A percentile compares a stretch with the other conserved stretches of the same genome.
These are phyloP conservation scores for Penicillium manginii DNA, from an alignment of 495 filamentous ascomycete species.

Conservation along the genomic window DNA sequence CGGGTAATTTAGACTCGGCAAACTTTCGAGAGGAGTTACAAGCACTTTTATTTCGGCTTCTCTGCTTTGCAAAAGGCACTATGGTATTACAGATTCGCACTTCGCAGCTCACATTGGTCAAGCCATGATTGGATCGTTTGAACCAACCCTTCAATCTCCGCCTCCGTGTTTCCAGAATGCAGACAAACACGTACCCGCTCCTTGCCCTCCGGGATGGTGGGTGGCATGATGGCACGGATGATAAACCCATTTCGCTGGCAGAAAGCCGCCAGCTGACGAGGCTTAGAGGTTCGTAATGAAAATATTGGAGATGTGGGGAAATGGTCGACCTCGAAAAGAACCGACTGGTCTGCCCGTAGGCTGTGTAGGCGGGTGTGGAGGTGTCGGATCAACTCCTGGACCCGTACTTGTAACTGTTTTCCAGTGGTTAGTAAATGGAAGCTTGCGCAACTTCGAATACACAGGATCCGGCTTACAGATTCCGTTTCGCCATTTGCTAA, in stretches of 20 bases:
- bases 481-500: constrained; percentile 43
- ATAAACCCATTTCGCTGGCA: constrained; percentile 41
- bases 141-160: constrained; percentile 49
- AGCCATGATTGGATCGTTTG: constrained; percentile 46
- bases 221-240: constrained; percentile 53
- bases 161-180: constrained; percentile 52
- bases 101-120: constrained; percentile 23
- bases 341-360: constrained; percentile 31
- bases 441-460: too few species aligned
- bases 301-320: constrained; percentile 49
- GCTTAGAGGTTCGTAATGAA: constrained; percentile 46
- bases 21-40: too few species aligned
- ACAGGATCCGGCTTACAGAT: constrained; percentile 29
- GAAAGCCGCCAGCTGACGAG: constrained; percentile 32
- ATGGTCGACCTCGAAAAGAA: constrained; percentile 42
- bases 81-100: constrained; percentile 21
- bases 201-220: constrained; percentile 50
- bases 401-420: constrained; percentile 39
- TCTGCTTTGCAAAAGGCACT: too few species aligned
- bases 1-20: too few species aligned
- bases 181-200: constrained; percentile 55
- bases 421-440: background rate
- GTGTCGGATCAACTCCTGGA: constrained; percentile 43
- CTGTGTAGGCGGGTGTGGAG: constrained; percentile 35
- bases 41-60: too few species aligned